Base-by-base conservation (phyloP, 2,329 filamentous ascomycete genomes). In the Chlorencoelia australis region DNA sequence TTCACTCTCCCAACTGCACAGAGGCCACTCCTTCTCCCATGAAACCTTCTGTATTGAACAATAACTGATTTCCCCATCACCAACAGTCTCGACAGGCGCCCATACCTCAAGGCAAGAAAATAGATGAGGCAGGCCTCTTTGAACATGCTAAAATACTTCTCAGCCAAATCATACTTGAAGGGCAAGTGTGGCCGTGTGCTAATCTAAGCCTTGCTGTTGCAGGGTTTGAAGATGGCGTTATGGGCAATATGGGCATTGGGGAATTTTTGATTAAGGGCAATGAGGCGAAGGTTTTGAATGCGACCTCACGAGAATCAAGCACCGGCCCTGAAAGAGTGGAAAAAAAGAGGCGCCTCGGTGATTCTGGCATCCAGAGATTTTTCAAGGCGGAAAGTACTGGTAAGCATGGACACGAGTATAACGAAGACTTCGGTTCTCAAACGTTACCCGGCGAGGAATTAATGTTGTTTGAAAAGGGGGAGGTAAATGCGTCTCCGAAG, bases 151-250 rank as follows among this genome's bases (percentile, higher is more conserved):
- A 79, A 55, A 78, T 71, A 15, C 65, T 96, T 13, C 67, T 96
- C 4, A 71, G 71, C 16, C 87, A 94, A 50, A 77, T 94, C 22
- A 68, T 85, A 8, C 70, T 73, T 2, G 86, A 94, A 47, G 86
- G 84, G 1, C 67, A 71, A 34, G 79, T 83, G 11, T 96, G 87
- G 86, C 91, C 91, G 5, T 96, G 91, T 55, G 69, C 77, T n/a
- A 91, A 94, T 54, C 66, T 98, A 7, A 91, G 84, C 40, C 63
- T 96, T 30, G 88, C 82, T 45, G 85, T 96, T 16, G 79, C 77
- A n/a, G 88, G 86, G 0, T 95, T 96, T 46, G 88, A 96, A 57
- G 87, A 95, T 46, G 83, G 85, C 2, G 66, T 89, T 40, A 75
- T 71, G 26, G 82, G 84, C 4, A 96, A 94, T 53, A 79, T 79